These are phyloP conservation scores for Effrenium voratum DNA, from an alignment of 73 alveolate genomes.

Conservation along the genomic window DNA sequence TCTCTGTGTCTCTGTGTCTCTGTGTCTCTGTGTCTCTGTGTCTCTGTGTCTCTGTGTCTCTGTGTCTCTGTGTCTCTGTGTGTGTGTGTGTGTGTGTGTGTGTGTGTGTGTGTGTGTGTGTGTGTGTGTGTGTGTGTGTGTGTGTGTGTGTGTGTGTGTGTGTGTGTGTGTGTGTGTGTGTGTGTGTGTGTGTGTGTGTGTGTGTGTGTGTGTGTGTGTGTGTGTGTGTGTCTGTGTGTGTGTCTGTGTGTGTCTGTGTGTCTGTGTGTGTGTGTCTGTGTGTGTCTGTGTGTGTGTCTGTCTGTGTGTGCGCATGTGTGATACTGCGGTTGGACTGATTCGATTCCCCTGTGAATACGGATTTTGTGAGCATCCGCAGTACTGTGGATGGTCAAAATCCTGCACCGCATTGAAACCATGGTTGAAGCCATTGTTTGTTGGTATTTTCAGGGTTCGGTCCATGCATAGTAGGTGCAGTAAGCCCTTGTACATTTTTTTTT, in stretches of 20 bases:
- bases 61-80: constrained; percentile 13
- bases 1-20: background rate
- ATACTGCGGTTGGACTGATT: too few species aligned
- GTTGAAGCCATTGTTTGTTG: too few species aligned
- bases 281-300: background rate
- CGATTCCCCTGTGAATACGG: too few species aligned
- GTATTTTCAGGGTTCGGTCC: too few species aligned
- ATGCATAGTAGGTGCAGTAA: too few species aligned
- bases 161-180: constrained; percentile 36
- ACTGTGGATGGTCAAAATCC: too few species aligned
- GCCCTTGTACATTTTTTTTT: too few species aligned
- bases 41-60: background rate
- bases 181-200: constrained; percentile 32
- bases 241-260: background rate
- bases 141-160: constrained; percentile 36
- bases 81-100: constrained; percentile 36
- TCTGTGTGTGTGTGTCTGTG: constrained; percentile 25
- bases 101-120: constrained; percentile 36
- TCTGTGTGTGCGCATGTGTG: too few species aligned
- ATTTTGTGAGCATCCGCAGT: too few species aligned
- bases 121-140: constrained; percentile 36
- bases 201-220: constrained; percentile 27
- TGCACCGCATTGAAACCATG: too few species aligned
- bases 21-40: background rate
- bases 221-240: background rate